phyloP scores from a whole-genome alignment of 805 yeast species.

The Nakazawaea ernobii region DNA sequence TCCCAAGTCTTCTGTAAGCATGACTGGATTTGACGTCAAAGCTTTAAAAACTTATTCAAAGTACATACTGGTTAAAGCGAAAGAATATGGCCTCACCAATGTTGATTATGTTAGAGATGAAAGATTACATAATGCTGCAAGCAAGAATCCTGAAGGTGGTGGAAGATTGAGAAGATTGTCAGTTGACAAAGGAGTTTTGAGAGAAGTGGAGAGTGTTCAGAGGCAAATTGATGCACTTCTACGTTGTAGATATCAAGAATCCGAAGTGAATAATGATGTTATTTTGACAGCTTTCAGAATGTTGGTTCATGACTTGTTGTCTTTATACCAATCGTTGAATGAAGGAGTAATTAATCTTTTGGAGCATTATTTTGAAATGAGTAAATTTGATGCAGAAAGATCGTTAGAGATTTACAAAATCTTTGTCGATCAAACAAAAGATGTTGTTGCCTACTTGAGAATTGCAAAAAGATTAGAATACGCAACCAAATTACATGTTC shows the following conservation, averaged over 20 bases:
- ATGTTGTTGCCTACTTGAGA: slow-evolving; percentile 81
- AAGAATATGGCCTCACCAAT: slow-evolving; percentile 57
- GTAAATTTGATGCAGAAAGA: slow-evolving; percentile 77
- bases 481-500: slow-evolving; percentile 85
- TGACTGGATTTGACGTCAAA: slow-evolving; percentile 38
- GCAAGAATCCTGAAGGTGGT: slow-evolving; percentile 39
- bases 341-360: slow-evolving; percentile 93
- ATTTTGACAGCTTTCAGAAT: slow-evolving; percentile 79
- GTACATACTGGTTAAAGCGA: slow-evolving; percentile 63
- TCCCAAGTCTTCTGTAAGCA: slow-evolving; percentile 24
- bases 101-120: slow-evolving; percentile 79
- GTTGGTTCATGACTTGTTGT: slow-evolving; percentile 82
- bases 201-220: slow-evolving; percentile 83
- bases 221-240: slow-evolving; percentile 72
- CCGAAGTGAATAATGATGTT: slow-evolving; percentile 80
- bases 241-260: slow-evolving; percentile 68
- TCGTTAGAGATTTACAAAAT: slow-evolving; percentile 79
- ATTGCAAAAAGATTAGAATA: slow-evolving; percentile 85
- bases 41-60: slow-evolving; percentile 61
- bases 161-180: slow-evolving; percentile 59
- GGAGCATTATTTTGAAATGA: slow-evolving; percentile 93
- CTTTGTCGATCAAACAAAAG: slow-evolving; percentile 80
- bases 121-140: slow-evolving; percentile 33
- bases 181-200: slow-evolving; percentile 73
- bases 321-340: slow-evolving; percentile 83